Evolutionary conservation across 495 filamentous ascomycete species (phyloP), one percentile per base, ranked within the genome.

Genomic region (Penicillium taxi): DNA sequence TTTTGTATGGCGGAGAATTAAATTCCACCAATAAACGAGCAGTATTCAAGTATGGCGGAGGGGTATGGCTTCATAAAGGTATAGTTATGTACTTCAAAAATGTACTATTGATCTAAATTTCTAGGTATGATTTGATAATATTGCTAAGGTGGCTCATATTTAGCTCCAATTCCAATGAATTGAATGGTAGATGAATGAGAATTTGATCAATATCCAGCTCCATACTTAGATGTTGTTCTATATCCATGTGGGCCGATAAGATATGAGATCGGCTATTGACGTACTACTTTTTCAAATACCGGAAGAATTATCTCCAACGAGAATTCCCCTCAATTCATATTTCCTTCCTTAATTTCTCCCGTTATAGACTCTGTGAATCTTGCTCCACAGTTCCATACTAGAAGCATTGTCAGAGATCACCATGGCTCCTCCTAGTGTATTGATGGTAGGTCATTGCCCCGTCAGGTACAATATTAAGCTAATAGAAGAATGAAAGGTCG

Each of bases 371-470:
- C n/a, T n/a, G n/a, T n/a, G n/a, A n/a, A n/a, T n/a, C n/a, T n/a
- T n/a, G n/a, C n/a, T 9, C 12, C 19, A 12, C 32, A 35, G 9
- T 38, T 17, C 23, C 28, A 14, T 34, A 29, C 17, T 38, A n/a
- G n/a, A n/a, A n/a, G n/a, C 35, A 35, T 24, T 26, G 15, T 24
- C 33, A 28, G 11, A 22, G 35, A 22, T 37, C 55, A 75, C 45
- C 30, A 86, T 85, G 81, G 73, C 76, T 42, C 82, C 85, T 53
- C 75, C 88, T 26, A 84, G 81, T 59, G 85, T 95, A 40, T 74
- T 90, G 59, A 95, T 94, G 88, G 84, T 84, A 60, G 48, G 67
- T 47, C 1, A 29, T 24, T 9, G n/a, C 8, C 30, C 24, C 23
- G 31, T 22, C 30, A 42, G 25, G 16, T 14, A 20, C 13, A 11